phyloP scores from a whole-genome alignment of 352 stramenopile genomes.

The Phytophthora colocasiae region DNA sequence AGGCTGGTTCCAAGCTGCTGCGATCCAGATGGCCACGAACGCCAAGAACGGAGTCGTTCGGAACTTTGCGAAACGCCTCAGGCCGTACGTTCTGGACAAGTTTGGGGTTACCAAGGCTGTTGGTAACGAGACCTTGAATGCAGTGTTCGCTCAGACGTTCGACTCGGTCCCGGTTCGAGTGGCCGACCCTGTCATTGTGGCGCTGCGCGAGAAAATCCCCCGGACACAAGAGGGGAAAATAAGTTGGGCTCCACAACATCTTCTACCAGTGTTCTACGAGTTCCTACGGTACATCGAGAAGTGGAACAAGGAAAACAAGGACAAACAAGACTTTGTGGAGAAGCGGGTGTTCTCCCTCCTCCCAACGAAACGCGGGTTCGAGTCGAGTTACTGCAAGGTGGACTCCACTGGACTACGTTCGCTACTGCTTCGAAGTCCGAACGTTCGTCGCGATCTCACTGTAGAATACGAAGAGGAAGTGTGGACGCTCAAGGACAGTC shows the following conservation, averaged over 20 bases:
- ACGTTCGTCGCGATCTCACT: conserved; percentile 2
- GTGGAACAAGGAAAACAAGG: too few relatives aligned
- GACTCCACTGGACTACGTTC: conserved; percentile 1
- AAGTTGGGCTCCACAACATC: conserved; percentile 8
- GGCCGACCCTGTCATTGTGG: conserved; percentile 3
- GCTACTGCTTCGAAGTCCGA: conserved; percentile 6
- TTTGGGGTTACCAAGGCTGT: not conserved
- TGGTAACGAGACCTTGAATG: too few relatives aligned
- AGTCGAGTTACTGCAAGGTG: conserved; percentile 4
- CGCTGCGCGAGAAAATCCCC: conserved; percentile 1
- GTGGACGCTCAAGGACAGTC: too few relatives aligned
- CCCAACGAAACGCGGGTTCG: conserved; percentile 11
- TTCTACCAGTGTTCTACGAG: too few relatives aligned
- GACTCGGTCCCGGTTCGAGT: not conserved
- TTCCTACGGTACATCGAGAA: too few relatives aligned
- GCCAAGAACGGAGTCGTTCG: conserved; percentile 5
- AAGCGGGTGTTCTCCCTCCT: conserved; percentile 11
- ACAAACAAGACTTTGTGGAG: not conserved
- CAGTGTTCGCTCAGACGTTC: too few relatives aligned
- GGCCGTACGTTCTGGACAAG: conserved; percentile 5
- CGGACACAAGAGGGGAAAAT: conserved; percentile 6
- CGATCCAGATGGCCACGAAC: conserved; percentile 12
- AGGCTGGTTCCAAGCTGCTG: not conserved
- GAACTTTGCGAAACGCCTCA: conserved; percentile 8
- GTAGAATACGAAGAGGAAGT: not conserved